Percentiles rank a stretch among this genome's conserved stretches.
Conservation (phyloP, 768 basidiomycete species). For the Russula earlei region DNA sequence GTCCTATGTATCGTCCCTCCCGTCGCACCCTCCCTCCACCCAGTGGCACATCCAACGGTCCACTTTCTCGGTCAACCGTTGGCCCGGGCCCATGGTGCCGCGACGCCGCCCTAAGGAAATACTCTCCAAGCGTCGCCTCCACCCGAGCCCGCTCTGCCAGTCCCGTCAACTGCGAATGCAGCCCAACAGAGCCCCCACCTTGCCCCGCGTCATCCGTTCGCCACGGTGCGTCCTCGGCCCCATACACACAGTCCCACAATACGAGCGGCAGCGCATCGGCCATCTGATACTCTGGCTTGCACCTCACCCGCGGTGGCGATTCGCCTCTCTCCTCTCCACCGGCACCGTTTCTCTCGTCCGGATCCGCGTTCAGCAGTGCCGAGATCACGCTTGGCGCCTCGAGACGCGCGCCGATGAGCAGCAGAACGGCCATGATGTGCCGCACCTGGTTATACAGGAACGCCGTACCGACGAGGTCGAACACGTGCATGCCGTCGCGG, state of each 20-base stretch:
- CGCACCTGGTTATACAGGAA: constrained; percentile 96
- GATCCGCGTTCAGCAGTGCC: constrained; percentile 62
- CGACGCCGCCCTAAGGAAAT: constrained; percentile 53
- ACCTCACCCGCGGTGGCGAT: constrained; percentile 41
- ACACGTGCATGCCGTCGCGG: constrained; percentile 46
- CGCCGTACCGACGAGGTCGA: constrained; percentile 80
- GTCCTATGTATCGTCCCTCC: constrained; percentile 51
- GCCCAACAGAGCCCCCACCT: constrained; percentile 20
- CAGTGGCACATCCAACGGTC: constrained; percentile 44
- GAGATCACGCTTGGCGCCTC: constrained; percentile 65
- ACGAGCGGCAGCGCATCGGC: constrained; percentile 85
- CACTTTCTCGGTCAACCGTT: constrained; percentile 20
- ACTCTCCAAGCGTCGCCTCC: constrained; percentile 49
- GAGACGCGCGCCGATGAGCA: constrained; percentile 76
- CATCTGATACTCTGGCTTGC: constrained; percentile 90
- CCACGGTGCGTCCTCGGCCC: constrained; percentile 62
- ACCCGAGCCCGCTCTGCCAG: constrained; percentile 50
- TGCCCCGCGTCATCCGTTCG: constrained; percentile 42
- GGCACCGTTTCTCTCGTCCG: constrained; percentile 23
- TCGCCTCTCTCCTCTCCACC: constrained; percentile 21
- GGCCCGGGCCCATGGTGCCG: constrained; percentile 39
- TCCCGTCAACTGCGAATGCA: constrained; percentile 8
- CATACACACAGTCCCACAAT: constrained; percentile 83
- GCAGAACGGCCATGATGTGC: constrained; percentile 86
- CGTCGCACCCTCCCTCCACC: constrained; percentile 65